A percentile compares a stretch with the other conserved stretches of the same genome.
Conservation (phyloP, 768 basidiomycete genomes). For the Strobilomyces echinocephalus region DNA sequence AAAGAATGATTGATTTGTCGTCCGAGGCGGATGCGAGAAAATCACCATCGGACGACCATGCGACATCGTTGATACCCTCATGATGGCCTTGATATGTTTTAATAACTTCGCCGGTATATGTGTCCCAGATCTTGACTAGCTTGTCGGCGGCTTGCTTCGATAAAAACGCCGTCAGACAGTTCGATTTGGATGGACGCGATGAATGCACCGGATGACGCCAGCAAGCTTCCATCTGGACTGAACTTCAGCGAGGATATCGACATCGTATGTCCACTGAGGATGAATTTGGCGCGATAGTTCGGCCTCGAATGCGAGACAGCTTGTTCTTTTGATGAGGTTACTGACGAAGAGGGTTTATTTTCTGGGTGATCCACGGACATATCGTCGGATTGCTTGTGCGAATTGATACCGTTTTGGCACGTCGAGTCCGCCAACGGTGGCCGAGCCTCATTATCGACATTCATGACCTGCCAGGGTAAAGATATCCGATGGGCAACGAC, state of each 20-base stretch:
- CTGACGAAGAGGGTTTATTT: background rate
- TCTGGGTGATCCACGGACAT: constrained; percentile 8
- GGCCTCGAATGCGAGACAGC: constrained; percentile 26
- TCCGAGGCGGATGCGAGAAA: constrained; percentile 91
- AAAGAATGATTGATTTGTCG: constrained; percentile 83
- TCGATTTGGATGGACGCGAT: constrained; percentile 2
- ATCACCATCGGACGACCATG: constrained; percentile 80
- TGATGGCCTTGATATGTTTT: constrained; percentile 70
- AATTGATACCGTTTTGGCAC: background rate
- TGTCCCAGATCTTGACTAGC: constrained; percentile 76
- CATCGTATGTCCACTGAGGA: constrained; percentile 76
- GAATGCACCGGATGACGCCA: constrained; percentile 80
- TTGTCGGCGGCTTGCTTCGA: constrained; percentile 77
- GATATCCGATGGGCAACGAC: background rate
- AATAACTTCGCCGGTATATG: constrained; percentile 64
- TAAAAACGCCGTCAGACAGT: constrained; percentile 21
- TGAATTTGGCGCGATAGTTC: constrained; percentile 56
- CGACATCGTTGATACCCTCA: constrained; percentile 84
- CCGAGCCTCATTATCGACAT: constrained; percentile 9
- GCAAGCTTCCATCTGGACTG: constrained; percentile 73
- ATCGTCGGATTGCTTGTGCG: constrained; percentile 7
- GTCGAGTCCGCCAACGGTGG: background rate
- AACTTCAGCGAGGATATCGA: constrained; percentile 85
- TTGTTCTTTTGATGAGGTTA: constrained; percentile 2
- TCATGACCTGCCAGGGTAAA: constrained; percentile 8